These are phyloP conservation scores for Hypoxylon rickii DNA, from an alignment of 495 filamentous ascomycete genomes.

Conservation along the genomic window DNA sequence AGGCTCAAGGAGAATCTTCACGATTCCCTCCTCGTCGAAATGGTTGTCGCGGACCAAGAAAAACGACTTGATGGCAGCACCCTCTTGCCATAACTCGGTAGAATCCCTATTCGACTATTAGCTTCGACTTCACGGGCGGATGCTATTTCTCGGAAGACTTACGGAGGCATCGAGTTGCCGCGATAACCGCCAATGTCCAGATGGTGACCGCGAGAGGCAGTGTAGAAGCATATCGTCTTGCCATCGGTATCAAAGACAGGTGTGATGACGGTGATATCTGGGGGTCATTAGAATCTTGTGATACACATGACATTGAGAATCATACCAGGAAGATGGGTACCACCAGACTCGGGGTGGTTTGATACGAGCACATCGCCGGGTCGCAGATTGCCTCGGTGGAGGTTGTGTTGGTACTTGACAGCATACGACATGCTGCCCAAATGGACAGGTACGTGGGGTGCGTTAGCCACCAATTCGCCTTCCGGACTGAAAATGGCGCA, in stretches of 20 bases:
- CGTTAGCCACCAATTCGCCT: constrained; percentile 89
- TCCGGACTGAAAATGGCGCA: constrained; percentile 89
- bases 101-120: constrained; percentile 53
- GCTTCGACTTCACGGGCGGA: too few species aligned
- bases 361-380: constrained; percentile 47
- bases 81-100: constrained; percentile 89
- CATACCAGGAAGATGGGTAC: constrained; percentile 80
- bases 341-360: constrained; percentile 93
- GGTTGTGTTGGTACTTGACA: constrained; percentile 23
- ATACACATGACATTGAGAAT: neutral
- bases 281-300: neutral
- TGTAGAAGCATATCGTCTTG: constrained; percentile 91
- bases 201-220: constrained; percentile 91
- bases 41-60: constrained; percentile 86
- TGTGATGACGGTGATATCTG: constrained; percentile 71
- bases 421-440: constrained; percentile 31
- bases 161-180: constrained; percentile 52
- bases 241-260: constrained; percentile 78
- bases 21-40: constrained; percentile 84
- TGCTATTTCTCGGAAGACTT: neutral
- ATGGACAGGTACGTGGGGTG: constrained; percentile 79
- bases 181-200: constrained; percentile 96
- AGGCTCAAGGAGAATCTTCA: constrained; percentile 78
- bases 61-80: constrained; percentile 86
- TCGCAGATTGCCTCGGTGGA: constrained; percentile 4